Conservation (phyloP, 2,329 filamentous ascomycete genomes). For the Alternaria gansuensis region DNA sequence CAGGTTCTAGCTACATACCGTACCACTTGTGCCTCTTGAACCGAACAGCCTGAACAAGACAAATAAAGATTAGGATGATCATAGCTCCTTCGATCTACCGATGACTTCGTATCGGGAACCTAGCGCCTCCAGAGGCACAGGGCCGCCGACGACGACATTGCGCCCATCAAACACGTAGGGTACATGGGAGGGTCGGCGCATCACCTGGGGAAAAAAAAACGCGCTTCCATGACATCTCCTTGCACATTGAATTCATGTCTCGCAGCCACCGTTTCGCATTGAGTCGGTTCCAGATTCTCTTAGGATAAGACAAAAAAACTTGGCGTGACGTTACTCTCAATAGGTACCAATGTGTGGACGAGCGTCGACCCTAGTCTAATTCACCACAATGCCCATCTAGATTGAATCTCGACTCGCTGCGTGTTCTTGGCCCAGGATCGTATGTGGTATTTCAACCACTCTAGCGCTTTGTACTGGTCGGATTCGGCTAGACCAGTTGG, state of each 20-base stretch:
- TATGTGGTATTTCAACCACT: constrained; percentile 5
- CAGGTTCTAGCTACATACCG: neutral
- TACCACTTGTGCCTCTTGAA: neutral
- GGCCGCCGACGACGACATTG: constrained; percentile 9
- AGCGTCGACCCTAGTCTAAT: neutral
- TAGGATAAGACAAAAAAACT: neutral
- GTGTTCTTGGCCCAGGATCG: constrained; percentile 7
- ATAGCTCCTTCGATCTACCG: constrained; percentile 5
- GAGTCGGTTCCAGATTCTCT: neutral
- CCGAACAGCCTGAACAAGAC: neutral
- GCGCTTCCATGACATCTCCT: constrained; percentile 12
- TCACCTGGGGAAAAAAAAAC: constrained; percentile 1
- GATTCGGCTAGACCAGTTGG: neutral
- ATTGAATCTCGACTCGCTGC: constrained; percentile 3
- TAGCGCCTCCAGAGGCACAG: constrained; percentile 10
- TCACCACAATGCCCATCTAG: constrained; percentile 11
- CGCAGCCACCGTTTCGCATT: constrained; percentile 5
- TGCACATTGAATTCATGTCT: neutral
- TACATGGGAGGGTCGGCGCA: constrained; percentile 9
- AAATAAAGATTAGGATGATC: neutral
- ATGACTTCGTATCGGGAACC: constrained; percentile 11
- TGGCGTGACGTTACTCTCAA: constrained; percentile 7
- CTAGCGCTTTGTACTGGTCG: neutral
- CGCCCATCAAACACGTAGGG: constrained; percentile 8
- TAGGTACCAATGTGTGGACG: constrained; percentile 5